A percentile compares a stretch with the other conserved stretches of the same genome.
Evolutionary conservation across 2,329 filamentous ascomycete species (phyloP).

Genomic region (Seiridium unicorne): DNA sequence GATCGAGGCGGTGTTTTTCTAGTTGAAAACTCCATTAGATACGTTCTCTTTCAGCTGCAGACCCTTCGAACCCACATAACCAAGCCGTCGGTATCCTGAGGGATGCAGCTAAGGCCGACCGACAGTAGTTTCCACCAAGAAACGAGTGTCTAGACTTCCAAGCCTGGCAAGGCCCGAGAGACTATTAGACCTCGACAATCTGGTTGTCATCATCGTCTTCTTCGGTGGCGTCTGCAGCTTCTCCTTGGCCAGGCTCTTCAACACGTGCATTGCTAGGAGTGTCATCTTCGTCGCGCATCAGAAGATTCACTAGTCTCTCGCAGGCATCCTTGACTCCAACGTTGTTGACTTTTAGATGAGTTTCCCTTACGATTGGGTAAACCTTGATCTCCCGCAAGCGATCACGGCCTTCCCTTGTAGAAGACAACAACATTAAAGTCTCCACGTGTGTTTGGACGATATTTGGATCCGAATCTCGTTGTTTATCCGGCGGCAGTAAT

Average conservation of each 20-base stretch:
- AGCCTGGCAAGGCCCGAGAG: neutral
- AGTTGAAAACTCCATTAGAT: neutral
- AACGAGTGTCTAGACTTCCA: neutral
- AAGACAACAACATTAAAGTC: slow-evolving; percentile 80
- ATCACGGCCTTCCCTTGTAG: slow-evolving; percentile 72
- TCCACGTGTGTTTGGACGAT: slow-evolving; percentile 89
- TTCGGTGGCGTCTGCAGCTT: slow-evolving; percentile 20
- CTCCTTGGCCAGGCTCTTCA: slow-evolving; percentile 41
- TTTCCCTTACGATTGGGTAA: slow-evolving; percentile 86
- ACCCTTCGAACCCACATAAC: neutral
- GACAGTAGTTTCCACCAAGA: neutral
- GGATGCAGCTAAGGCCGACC: neutral
- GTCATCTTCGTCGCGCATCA: slow-evolving; percentile 76
- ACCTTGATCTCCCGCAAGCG: slow-evolving; percentile 74
- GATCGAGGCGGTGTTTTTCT: too few species aligned
- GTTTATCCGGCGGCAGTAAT: slow-evolving; percentile 84
- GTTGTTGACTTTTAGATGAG: slow-evolving; percentile 74
- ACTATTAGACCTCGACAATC: slow-evolving; percentile 46
- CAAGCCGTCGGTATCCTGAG: slow-evolving; percentile 2
- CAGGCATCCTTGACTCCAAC: slow-evolving; percentile 81
- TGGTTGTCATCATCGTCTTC: slow-evolving; percentile 50
- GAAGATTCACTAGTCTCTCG: slow-evolving; percentile 84
- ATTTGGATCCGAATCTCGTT: slow-evolving; percentile 71
- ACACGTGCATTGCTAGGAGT: slow-evolving; percentile 35
- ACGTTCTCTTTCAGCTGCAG: too few species aligned